A percentile compares a stretch with the other conserved stretches of the same genome.
These are phyloP conservation scores for Groenewaldozyma tartarivorans DNA, from an alignment of 805 yeast genomes.

Conservation along the genomic window DNA sequence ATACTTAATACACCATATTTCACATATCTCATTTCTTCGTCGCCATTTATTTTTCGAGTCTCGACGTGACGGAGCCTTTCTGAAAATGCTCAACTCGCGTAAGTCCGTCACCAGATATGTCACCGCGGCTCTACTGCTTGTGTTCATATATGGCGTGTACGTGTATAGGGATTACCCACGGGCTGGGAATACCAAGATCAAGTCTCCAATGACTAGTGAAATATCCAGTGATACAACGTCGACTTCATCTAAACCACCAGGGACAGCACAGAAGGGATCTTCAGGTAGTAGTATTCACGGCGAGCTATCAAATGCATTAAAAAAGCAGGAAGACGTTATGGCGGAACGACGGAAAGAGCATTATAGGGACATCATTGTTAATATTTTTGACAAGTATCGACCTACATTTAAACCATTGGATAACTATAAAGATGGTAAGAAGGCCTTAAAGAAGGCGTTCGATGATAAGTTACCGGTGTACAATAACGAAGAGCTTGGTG, in stretches of 20 bases:
- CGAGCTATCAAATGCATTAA: too few species aligned
- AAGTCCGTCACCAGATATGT: conserved; percentile 2
- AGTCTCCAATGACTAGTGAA: too few species aligned
- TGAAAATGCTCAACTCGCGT: not conserved
- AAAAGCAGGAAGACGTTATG: not conserved
- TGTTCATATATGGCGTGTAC: not conserved
- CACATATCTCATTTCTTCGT: too few species aligned
- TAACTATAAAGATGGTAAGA: conserved; percentile 35
- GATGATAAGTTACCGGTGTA: conserved; percentile 28
- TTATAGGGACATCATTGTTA: conserved; percentile 35
- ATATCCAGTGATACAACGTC: too few species aligned
- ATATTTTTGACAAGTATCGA: conserved; percentile 31
- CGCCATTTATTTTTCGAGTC: too few species aligned
- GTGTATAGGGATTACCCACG: too few species aligned
- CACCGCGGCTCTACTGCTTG: not conserved
- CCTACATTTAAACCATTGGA: conserved; percentile 38
- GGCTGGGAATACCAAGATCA: too few species aligned
- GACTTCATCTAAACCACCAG: too few species aligned
- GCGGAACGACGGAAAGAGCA: conserved; percentile 1
- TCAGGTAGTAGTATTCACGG: too few species aligned
- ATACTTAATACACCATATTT: too few species aligned
- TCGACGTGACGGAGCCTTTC: too few species aligned
- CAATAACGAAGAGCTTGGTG: conserved; percentile 43
- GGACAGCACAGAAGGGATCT: too few species aligned
- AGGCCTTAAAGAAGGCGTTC: conserved; percentile 25